A percentile compares a stretch with the other conserved stretches of the same genome.
These are phyloP conservation scores for Dalbergia cochinchinensis DNA, from an alignment of 306 rosid genomes.

Conservation along the genomic window DNA sequence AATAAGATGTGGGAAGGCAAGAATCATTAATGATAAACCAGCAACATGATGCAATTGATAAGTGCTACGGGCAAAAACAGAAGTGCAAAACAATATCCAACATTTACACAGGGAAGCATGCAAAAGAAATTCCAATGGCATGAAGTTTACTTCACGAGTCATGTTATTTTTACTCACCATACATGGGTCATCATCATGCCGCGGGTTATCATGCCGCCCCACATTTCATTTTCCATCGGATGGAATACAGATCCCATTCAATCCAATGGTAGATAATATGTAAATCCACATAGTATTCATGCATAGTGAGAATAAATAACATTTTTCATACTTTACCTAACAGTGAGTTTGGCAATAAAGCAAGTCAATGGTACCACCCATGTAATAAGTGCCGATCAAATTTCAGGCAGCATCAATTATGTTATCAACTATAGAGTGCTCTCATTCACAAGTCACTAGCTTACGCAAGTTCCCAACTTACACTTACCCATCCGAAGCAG, in stretches of 20 bases:
- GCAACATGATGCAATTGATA: not conserved
- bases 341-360: conserved; percentile 7
- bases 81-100: too few relatives aligned
- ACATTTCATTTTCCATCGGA: too few relatives aligned
- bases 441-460: conserved; percentile 6
- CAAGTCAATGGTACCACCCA: conserved; percentile 8
- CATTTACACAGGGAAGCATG: conserved; percentile 18
- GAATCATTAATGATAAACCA: not conserved
- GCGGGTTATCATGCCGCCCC: too few relatives aligned
- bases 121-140: conserved; percentile 24
- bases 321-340: not conserved
- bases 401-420: not conserved
- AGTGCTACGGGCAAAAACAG: not conserved
- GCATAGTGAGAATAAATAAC: too few relatives aligned
- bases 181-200: too few relatives aligned
- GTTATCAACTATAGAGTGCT: not conserved
- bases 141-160: not conserved
- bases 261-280: too few relatives aligned
- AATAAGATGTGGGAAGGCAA: not conserved
- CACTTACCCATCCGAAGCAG: too few relatives aligned
- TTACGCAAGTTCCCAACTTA: not conserved
- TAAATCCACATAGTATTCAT: too few relatives aligned
- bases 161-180: too few relatives aligned
- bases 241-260: too few relatives aligned
- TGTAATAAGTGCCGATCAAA: conserved; percentile 6